A percentile compares a stretch with the other conserved stretches of the same genome.
phyloP scores from a whole-genome alignment of 768 basidiomycete genomes.

The Panaeolus papilionaceus region DNA sequence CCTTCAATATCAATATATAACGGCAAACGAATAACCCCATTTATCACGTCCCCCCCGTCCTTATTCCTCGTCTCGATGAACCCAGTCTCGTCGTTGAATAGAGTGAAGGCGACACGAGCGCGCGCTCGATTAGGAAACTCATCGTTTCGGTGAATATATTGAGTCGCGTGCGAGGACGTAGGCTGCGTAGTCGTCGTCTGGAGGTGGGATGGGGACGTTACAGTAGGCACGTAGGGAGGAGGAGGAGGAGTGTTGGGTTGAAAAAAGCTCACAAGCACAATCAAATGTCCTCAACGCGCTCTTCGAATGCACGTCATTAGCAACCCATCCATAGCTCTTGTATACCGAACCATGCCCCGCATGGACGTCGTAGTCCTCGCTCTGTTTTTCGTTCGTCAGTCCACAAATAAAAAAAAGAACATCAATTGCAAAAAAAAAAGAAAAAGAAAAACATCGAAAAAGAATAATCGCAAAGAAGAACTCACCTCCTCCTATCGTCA shows the following conservation, averaged over 20 bases:
- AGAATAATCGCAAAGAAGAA: neutral
- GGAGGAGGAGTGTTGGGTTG: no score
- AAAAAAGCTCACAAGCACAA: slow-evolving; percentile 65
- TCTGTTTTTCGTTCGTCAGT: slow-evolving; percentile 37
- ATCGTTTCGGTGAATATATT: slow-evolving; percentile 54
- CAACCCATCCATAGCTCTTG: slow-evolving; percentile 72
- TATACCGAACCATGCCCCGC: slow-evolving; percentile 80
- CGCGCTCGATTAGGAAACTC: slow-evolving; percentile 58
- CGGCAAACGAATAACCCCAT: slow-evolving; percentile 79
- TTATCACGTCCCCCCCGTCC: slow-evolving; percentile 38
- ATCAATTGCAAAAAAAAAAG: no score
- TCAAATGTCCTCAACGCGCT: slow-evolving; percentile 40
- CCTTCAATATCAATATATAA: slow-evolving; percentile 55
- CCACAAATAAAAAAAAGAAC: no score
- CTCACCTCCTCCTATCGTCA: slow-evolving; percentile 73
- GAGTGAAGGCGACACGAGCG: slow-evolving; percentile 58
- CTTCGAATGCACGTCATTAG: slow-evolving; percentile 79
- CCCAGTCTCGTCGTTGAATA: slow-evolving; percentile 74
- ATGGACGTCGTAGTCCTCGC: slow-evolving; percentile 81
- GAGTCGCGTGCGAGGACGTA: slow-evolving; percentile 63
- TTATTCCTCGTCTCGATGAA: slow-evolving; percentile 83
- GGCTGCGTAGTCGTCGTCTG: slow-evolving; percentile 77
- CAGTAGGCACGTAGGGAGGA: no score
- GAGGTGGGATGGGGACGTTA: no score
- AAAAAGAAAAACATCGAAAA: no score